Conservation (phyloP, 441 rosid species). For the Corymbia calophylla region DNA sequence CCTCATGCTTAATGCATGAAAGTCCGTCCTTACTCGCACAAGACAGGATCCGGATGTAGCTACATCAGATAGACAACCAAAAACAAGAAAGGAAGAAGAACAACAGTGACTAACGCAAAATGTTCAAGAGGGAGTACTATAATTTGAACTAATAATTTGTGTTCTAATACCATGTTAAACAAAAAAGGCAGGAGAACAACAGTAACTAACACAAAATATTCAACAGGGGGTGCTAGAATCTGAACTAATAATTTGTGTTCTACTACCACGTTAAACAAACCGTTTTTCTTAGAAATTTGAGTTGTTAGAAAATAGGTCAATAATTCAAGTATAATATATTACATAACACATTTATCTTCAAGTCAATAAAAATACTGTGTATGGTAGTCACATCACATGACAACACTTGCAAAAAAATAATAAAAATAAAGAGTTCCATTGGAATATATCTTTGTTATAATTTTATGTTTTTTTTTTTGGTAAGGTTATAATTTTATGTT, state of each 20-base stretch:
- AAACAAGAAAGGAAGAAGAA: not conserved
- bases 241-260: not conserved
- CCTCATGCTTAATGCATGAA: not conserved
- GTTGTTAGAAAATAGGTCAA: not conserved
- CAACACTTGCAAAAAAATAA: not conserved
- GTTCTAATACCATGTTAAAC: not conserved
- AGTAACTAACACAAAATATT: no score
- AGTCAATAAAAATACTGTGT: not conserved
- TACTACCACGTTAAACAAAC: not conserved
- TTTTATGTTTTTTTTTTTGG: no score
- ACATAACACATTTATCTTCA: not conserved
- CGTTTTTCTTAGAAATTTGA: not conserved
- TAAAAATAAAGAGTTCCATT: not conserved
- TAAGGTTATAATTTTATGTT: not conserved
- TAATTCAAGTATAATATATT: not conserved
- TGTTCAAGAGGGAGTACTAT: not conserved
- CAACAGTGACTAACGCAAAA: not conserved
- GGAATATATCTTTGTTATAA: not conserved
- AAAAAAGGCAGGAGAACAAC: no score
- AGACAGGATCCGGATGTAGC: not conserved
- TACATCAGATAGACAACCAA: not conserved
- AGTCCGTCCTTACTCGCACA: not conserved
- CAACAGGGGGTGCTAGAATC: not conserved
- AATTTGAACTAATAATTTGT: not conserved
- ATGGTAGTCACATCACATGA: not conserved